phyloP scores from a whole-genome alignment of 176 grass and related monocot genomes.

The Juncus effusus region DNA sequence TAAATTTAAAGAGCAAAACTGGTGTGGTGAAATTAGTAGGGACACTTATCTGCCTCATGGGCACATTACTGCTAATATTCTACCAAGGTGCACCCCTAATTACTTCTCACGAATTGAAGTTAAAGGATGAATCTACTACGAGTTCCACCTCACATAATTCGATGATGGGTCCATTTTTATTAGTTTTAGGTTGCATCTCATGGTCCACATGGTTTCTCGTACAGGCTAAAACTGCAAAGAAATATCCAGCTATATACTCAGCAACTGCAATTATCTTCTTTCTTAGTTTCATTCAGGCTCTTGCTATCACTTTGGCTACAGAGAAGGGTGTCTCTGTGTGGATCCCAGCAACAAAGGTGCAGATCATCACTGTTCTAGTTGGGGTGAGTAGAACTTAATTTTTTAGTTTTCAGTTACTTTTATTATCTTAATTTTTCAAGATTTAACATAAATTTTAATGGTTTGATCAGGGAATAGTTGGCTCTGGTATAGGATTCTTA shows the following conservation, averaged over 20 bases:
- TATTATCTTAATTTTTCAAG: neutral
- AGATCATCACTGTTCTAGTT: constrained; percentile 66
- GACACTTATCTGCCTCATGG: constrained; percentile 53
- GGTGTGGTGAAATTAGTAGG: constrained; percentile 62
- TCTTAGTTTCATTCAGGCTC: constrained; percentile 76
- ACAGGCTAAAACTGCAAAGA: constrained; percentile 50
- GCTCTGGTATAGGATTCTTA: constrained; percentile 73
- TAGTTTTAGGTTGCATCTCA: constrained; percentile 56
- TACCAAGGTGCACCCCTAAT: constrained; percentile 62
- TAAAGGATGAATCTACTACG: neutral
- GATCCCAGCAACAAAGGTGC: constrained; percentile 50
- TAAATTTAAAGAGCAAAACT: constrained; percentile 42
- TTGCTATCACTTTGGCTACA: constrained; percentile 47
- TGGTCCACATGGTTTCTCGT: constrained; percentile 83
- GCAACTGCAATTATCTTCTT: constrained; percentile 67
- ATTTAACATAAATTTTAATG: constrained; percentile 18
- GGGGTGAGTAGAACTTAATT: constrained; percentile 36
- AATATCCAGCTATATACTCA: constrained; percentile 88
- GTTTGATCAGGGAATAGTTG: constrained; percentile 54
- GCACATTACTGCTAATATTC: constrained; percentile 66
- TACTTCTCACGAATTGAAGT: neutral
- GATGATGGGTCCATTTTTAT: constrained; percentile 65
- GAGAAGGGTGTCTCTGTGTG: constrained; percentile 49
- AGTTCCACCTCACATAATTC: constrained; percentile 29
- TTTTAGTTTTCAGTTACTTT: neutral